Percentiles rank a stretch among this genome's conserved stretches.
Evolutionary conservation across 1,284 basidiomycete genomes (phyloP).

Genomic region (Malassezia globosa): DNA sequence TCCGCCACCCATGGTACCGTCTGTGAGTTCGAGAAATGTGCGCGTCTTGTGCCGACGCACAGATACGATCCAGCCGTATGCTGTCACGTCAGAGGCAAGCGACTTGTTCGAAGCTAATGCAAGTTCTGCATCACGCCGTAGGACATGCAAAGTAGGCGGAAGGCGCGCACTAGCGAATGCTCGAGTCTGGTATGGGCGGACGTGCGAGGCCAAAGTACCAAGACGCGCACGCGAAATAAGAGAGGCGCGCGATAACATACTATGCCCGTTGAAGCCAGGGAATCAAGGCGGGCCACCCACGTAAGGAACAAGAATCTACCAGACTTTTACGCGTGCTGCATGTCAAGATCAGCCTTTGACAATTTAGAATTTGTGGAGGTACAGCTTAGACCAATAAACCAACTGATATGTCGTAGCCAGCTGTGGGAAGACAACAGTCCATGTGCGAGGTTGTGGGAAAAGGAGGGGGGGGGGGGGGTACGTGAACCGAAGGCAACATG

Average conservation of each 20-base stretch:
- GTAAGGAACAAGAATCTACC: too few species aligned
- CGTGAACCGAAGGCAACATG: too few species aligned
- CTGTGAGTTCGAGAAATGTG: conserved; percentile 36
- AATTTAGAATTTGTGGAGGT: too few species aligned
- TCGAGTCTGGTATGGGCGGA: not conserved
- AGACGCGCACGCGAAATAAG: not conserved
- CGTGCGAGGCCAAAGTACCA: not conserved
- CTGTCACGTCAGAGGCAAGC: not conserved
- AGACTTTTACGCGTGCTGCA: too few species aligned
- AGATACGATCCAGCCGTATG: conserved; percentile 28
- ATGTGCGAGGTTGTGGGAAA: too few species aligned
- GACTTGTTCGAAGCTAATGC: not conserved
- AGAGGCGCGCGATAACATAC: not conserved
- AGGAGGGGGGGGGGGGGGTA: too few species aligned
- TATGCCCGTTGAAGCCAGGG: too few species aligned
- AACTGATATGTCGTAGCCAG: too few species aligned
- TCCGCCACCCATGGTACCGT: conserved; percentile 30
- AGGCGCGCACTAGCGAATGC: not conserved
- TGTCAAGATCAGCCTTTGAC: too few species aligned
- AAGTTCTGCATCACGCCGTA: not conserved
- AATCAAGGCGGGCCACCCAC: too few species aligned
- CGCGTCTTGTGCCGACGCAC: conserved; percentile 31
- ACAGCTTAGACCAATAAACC: too few species aligned
- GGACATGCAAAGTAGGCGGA: not conserved
- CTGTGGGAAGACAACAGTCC: too few species aligned